phyloP scores from a whole-genome alignment of 345 rosid species.

The Microthlaspi erraticum region DNA sequence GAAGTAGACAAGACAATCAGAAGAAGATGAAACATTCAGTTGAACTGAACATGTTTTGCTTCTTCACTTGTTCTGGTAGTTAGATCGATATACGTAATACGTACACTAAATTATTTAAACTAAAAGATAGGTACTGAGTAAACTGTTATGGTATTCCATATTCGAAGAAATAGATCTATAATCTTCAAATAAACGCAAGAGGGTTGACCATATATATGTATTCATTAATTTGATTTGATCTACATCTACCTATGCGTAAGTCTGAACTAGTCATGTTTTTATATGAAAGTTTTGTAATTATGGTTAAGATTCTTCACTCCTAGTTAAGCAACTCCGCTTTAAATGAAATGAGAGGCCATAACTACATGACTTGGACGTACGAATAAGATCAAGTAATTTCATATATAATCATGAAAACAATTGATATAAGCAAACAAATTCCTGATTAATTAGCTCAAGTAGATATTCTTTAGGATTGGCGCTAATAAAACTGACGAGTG shows the following conservation, averaged over 20 bases:
- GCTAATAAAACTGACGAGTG: constrained; percentile 15
- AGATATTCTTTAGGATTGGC: constrained; percentile 18
- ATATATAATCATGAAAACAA: background rate
- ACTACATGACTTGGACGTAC: background rate
- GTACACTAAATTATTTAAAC: background rate
- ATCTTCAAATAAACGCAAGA: constrained; percentile 35
- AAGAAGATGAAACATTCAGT: constrained; percentile 42
- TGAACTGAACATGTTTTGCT: constrained; percentile 48
- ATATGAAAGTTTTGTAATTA: constrained; percentile 10
- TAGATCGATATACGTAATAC: background rate
- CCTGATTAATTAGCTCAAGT: constrained; percentile 1
- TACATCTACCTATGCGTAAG: constrained; percentile 16
- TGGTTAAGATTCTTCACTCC: constrained; percentile 33
- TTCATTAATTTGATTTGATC: constrained; percentile 5
- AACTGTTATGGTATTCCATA: constrained; percentile 16
- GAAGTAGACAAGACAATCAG: constrained; percentile 44
- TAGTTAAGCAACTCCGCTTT: constrained; percentile 34
- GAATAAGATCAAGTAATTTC: background rate
- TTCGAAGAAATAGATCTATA: constrained; percentile 14
- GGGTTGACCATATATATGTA: constrained; percentile 31
- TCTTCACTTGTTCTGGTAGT: constrained; percentile 40
- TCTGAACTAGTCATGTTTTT: constrained; percentile 12
- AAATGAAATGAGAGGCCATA: constrained; percentile 11
- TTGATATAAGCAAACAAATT: background rate
- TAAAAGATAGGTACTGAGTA: background rate